A percentile compares a stretch with the other conserved stretches of the same genome.
Conservation (phyloP, 805 yeast genomes). For the Monosporozyma solicola region DNA sequence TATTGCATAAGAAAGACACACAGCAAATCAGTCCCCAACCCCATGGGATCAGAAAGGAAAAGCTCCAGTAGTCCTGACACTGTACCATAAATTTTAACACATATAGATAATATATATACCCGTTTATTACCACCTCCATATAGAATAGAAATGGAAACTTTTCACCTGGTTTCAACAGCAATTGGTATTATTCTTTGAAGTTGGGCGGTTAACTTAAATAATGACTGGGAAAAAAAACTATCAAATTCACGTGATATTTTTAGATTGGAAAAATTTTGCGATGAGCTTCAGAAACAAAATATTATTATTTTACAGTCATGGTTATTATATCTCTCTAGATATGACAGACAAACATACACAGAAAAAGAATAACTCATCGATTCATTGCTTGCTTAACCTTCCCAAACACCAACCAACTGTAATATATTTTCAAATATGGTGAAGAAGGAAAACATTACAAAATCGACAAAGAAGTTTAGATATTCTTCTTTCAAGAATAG, state of each 20-base stretch:
- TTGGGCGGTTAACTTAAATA: not conserved
- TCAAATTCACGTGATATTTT: not conserved
- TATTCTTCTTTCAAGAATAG: constrained; percentile 76
- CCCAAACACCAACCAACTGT: not conserved
- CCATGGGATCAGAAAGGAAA: not conserved
- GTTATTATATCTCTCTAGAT: not conserved
- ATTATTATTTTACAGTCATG: not conserved
- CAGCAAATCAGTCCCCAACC: not conserved
- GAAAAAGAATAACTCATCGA: not conserved
- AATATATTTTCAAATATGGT: constrained; percentile 18
- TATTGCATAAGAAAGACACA: not conserved
- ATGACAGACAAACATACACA: not conserved
- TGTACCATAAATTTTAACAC: not conserved
- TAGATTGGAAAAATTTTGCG: not conserved
- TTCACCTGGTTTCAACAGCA: not conserved
- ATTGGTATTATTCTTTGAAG: not conserved
- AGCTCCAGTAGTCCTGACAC: not conserved
- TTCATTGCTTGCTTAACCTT: not conserved
- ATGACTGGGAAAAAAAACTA: not conserved
- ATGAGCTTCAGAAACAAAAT: not conserved
- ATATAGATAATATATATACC: not conserved
- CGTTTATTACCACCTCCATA: not conserved
- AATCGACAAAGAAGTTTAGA: constrained; percentile 49
- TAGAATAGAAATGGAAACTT: not conserved
- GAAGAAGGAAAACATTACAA: constrained; percentile 40